Evolutionary conservation across 2,329 filamentous ascomycete genomes (phyloP), one percentile per base, ranked within the genome.

Genomic region (Xylaria sp.): DNA sequence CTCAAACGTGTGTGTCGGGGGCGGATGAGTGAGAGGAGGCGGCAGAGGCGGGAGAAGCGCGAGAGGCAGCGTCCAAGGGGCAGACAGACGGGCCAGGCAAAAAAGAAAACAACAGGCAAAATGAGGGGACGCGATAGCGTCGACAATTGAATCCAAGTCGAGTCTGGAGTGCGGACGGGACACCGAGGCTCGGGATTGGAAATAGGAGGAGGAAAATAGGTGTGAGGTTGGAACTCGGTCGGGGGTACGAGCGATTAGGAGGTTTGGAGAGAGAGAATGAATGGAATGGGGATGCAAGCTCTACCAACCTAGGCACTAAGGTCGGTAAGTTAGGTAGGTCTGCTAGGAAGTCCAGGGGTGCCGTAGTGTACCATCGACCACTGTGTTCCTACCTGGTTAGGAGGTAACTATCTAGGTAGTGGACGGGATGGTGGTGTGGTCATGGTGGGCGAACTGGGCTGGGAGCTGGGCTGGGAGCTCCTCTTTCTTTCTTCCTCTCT

Each of bases 191-290:
- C 70, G 57, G 49, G 42, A 46, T 17, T 64, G 59, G 46, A 65
- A 72, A 71, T 72, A 73, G 74, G 74, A 74, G 72, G 66, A 61
- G 67, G 68, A 65, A 65, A 59, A 68, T 68, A 65, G 72, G 69
- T 75, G 75, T 76, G 76, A 78, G 75, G 75, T 77, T 77, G 75
- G 75, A 73, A 68, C 53, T 73, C 71, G 71, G 74, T 72, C 74
- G 75, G 74, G 76, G 76, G 74, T 76, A 75, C 73, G 72, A 74
- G 68, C 65, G 64, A 63, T 68, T 66, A 69, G 72, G 70, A 75
- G 73, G 74, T 72, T 69, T 67, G 58, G 70, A 69, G 68, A 68
- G 66, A 66, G 65, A 28, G 68, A 59, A 60, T 64, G 67, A 31
- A 48, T 66, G 64, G 59, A 60, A 66, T 65, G 63, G 70, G 71